These are phyloP conservation scores for Aureobasidium vineae DNA, from an alignment of 2,329 filamentous ascomycete genomes.

Conservation along the genomic window DNA sequence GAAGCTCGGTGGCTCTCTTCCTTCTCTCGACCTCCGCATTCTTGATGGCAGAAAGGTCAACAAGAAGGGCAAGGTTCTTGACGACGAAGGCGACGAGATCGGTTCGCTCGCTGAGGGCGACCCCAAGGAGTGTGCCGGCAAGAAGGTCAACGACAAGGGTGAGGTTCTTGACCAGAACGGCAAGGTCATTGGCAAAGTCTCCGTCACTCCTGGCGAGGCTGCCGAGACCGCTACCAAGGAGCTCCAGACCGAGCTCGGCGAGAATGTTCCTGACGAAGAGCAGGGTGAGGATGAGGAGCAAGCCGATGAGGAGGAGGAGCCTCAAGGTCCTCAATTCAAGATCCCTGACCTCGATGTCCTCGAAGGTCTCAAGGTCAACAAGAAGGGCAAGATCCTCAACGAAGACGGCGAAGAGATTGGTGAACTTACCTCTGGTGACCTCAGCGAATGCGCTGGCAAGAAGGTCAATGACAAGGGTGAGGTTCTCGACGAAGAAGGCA, in stretches of 20 bases:
- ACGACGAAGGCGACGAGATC: constrained; percentile 53
- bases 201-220: constrained; percentile 51
- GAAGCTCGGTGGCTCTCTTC: constrained; percentile 45
- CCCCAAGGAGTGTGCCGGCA: constrained; percentile 45
- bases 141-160: constrained; percentile 52
- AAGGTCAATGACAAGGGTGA: constrained; percentile 65
- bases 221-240: constrained; percentile 52
- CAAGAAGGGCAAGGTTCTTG: constrained; percentile 56
- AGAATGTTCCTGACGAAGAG: constrained; percentile 40
- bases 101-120: constrained; percentile 52
- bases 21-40: constrained; percentile 48
- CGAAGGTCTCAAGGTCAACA: constrained; percentile 58
- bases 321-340: constrained; percentile 34
- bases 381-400: constrained; percentile 55
- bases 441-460: constrained; percentile 62
- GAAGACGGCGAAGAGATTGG: constrained; percentile 56
- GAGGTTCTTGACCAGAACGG: constrained; percentile 53
- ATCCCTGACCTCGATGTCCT: constrained; percentile 49
- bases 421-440: constrained; percentile 56
- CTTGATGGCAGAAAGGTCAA: constrained; percentile 56
- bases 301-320: constrained; percentile 32
- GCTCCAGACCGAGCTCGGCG: constrained; percentile 49
- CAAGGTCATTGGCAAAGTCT: constrained; percentile 51
- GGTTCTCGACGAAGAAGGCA: constrained; percentile 62
- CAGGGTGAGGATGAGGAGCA: constrained; percentile 36